Conservation (phyloP, 495 filamentous ascomycete genomes). For the Arthonia radiata region DNA sequence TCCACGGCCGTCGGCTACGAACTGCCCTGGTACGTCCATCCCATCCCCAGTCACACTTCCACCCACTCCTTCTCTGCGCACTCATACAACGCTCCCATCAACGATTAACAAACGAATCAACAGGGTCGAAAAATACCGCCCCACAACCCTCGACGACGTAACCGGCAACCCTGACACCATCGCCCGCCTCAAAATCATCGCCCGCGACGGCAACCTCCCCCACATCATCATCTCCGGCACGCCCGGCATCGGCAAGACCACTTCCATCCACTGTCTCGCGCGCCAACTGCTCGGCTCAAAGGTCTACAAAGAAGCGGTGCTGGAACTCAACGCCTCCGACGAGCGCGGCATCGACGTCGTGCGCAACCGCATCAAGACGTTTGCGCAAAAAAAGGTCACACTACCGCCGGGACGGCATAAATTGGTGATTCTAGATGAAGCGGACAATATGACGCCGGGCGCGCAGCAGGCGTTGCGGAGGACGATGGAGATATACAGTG, state of each 20-base stretch:
- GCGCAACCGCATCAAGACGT: slow-evolving; percentile 93
- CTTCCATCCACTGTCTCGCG: slow-evolving; percentile 80
- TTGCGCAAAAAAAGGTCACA: slow-evolving; percentile 98
- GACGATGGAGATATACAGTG: slow-evolving; percentile 98
- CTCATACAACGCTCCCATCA: too few species aligned
- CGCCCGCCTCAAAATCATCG: slow-evolving; percentile 94
- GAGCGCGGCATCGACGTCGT: slow-evolving; percentile 98
- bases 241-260: slow-evolving; percentile 98
- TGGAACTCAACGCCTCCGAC: slow-evolving; percentile 90
- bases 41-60: slow-evolving; percentile 1
- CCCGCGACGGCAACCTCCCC: slow-evolving; percentile 97
- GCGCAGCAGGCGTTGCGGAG: slow-evolving; percentile 87
- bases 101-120: too few species aligned
- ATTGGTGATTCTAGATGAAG: slow-evolving; percentile 91
- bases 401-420: slow-evolving; percentile 80
- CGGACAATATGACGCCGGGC: slow-evolving; percentile 87
- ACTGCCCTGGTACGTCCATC: slow-evolving; percentile 55
- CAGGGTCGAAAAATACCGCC: slow-evolving; percentile 98
- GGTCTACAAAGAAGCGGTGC: slow-evolving; percentile 79
- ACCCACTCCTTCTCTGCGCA: not conserved
- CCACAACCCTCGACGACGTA: slow-evolving; percentile 80
- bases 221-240: slow-evolving; percentile 98
- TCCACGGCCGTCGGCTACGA: slow-evolving; percentile 56
- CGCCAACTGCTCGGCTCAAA: slow-evolving; percentile 75
- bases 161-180: slow-evolving; percentile 96